phyloP scores from a whole-genome alignment of 1,284 basidiomycete genomes.

The Puccinia polysora region DNA sequence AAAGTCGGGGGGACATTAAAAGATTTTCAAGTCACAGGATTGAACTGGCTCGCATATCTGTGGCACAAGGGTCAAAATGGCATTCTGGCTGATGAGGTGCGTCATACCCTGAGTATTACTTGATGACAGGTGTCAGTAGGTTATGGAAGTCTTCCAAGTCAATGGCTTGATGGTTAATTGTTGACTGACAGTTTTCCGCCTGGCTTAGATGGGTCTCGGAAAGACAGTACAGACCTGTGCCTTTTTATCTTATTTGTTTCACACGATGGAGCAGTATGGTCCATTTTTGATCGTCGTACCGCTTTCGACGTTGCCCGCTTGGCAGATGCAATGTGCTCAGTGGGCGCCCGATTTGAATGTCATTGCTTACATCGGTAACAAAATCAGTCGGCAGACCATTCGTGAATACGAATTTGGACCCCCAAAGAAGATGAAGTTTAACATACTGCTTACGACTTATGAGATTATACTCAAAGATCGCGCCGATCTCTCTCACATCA shows the following conservation, averaged over 20 bases:
- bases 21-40: conserved; percentile 94
- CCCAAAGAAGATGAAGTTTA: conserved; percentile 79
- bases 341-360: conserved; percentile 98
- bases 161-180: no score
- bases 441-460: conserved; percentile 95
- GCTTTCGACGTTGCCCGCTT: conserved; percentile 93
- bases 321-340: conserved; percentile 88
- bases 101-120: conserved; percentile 44
- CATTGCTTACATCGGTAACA: conserved; percentile 92
- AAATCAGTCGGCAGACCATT: conserved; percentile 80
- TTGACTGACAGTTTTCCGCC: no score
- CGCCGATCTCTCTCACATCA: conserved; percentile 83
- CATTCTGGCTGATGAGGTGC: conserved; percentile 85
- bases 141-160: no score
- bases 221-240: conserved; percentile 96
- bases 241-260: conserved; percentile 92
- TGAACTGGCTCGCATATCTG: conserved; percentile 96
- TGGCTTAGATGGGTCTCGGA: conserved; percentile 97
- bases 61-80: conserved; percentile 95
- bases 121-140: no score
- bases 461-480: conserved; percentile 90
- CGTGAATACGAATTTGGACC: conserved; percentile 89
- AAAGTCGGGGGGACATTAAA: conserved; percentile 74
- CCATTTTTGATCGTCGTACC: conserved; percentile 98
- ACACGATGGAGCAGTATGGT: conserved; percentile 86